These are phyloP conservation scores for Prosopis cineraria DNA, from an alignment of 306 rosid genomes.

Conservation along the genomic window DNA sequence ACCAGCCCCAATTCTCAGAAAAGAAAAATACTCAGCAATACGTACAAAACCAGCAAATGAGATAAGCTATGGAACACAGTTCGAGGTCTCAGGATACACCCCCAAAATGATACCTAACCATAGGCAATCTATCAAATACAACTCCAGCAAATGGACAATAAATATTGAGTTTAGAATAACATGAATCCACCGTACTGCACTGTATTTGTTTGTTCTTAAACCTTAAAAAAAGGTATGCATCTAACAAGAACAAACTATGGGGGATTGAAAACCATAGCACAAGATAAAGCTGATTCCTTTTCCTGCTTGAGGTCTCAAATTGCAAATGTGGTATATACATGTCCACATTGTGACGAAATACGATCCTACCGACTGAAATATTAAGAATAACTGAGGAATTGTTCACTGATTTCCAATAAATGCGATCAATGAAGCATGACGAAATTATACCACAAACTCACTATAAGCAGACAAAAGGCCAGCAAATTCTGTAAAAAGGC, in stretches of 20 bases:
- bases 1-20: neutral
- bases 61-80: neutral
- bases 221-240: neutral
- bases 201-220: neutral
- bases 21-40: neutral
- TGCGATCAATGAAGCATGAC: neutral
- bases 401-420: neutral
- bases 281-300: slow-evolving; percentile 4
- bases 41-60: neutral
- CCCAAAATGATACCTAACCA: neutral
- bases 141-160: neutral
- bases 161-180: neutral
- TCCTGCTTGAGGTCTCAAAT: neutral
- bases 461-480: neutral
- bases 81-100: neutral
- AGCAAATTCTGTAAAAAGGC: neutral
- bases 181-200: neutral
- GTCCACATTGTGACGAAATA: neutral
- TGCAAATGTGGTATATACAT: neutral
- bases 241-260: neutral
- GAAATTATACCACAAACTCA: neutral
- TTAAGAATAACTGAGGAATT: neutral
- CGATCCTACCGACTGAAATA: slow-evolving; percentile 3
- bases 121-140: neutral
- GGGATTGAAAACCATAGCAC: neutral